Conservation (phyloP, 2,329 filamentous ascomycete genomes). For the Arachnopeziza araneosa region DNA sequence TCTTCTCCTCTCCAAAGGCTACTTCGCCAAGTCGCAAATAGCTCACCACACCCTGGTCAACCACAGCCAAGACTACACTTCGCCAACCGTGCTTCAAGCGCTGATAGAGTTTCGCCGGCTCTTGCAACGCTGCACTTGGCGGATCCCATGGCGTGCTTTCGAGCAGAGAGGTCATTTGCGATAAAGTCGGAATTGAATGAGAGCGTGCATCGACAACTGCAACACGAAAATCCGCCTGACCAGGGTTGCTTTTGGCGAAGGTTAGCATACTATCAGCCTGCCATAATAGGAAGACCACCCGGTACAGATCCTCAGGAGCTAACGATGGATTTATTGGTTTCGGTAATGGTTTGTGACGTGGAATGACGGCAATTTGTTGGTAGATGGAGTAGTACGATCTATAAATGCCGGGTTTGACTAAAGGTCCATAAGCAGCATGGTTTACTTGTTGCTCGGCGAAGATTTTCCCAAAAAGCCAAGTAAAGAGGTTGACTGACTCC, state of each 20-base stretch:
- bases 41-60: constrained; percentile 85
- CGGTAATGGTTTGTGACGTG: constrained; percentile 57
- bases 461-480: constrained; percentile 27
- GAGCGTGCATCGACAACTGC: constrained; percentile 73
- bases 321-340: constrained; percentile 29
- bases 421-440: constrained; percentile 42
- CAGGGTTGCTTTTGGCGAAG: constrained; percentile 76
- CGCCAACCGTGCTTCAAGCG: constrained; percentile 78
- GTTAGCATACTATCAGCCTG: constrained; percentile 55
- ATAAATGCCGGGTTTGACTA: constrained; percentile 58
- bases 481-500: constrained; percentile 24
- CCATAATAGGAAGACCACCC: constrained; percentile 76
- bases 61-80: constrained; percentile 79
- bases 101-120: constrained; percentile 58
- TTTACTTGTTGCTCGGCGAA: constrained; percentile 22
- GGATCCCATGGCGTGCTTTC: constrained; percentile 67
- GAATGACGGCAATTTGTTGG: constrained; percentile 66
- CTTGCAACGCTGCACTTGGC: constrained; percentile 37
- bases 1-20: constrained; percentile 68
- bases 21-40: constrained; percentile 78
- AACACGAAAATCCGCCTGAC: constrained; percentile 76
- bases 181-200: constrained; percentile 65
- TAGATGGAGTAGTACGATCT: constrained; percentile 69
- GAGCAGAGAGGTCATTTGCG: constrained; percentile 66
- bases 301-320: constrained; percentile 49